Conservation (phyloP, 2,329 filamentous ascomycete species). For the Bipolaris zeicola region DNA sequence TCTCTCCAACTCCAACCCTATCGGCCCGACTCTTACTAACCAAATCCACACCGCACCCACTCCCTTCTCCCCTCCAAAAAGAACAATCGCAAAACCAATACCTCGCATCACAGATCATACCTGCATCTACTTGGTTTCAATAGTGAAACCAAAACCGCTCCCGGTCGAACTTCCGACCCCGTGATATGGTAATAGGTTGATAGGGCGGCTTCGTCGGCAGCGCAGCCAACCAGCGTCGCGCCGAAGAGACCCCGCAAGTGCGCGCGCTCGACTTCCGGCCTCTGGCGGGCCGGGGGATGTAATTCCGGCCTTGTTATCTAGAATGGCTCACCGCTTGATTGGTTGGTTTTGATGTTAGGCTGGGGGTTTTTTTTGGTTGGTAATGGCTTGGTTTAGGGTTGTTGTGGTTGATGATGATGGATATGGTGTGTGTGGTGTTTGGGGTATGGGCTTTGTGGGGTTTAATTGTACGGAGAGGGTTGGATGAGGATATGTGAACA, state of each 20-base stretch:
- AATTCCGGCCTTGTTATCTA: constrained; percentile 11
- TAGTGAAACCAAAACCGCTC: no score
- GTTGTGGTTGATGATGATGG: not conserved
- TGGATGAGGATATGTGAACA: no score
- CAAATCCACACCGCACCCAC: no score
- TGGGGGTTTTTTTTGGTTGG: no score
- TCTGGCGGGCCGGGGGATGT: not conserved
- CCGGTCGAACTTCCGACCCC: no score
- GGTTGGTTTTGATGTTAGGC: not conserved
- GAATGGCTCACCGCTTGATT: not conserved
- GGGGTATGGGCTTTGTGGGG: no score
- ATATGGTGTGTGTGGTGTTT: not conserved
- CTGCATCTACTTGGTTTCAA: no score
- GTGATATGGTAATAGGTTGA: no score
- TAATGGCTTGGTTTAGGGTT: no score
- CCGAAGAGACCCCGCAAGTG: not conserved
- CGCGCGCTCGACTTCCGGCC: constrained; percentile 7
- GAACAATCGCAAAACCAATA: not conserved
- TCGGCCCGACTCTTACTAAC: no score
- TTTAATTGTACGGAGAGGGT: no score
- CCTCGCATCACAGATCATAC: no score
- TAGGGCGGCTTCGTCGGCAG: constrained; percentile 4
- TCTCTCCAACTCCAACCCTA: not conserved
- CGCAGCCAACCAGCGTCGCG: constrained; percentile 16
- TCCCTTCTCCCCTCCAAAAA: not conserved